phyloP scores from a whole-genome alignment of 2,329 filamentous ascomycete genomes.

The Paraconiothyrium brasiliense region DNA sequence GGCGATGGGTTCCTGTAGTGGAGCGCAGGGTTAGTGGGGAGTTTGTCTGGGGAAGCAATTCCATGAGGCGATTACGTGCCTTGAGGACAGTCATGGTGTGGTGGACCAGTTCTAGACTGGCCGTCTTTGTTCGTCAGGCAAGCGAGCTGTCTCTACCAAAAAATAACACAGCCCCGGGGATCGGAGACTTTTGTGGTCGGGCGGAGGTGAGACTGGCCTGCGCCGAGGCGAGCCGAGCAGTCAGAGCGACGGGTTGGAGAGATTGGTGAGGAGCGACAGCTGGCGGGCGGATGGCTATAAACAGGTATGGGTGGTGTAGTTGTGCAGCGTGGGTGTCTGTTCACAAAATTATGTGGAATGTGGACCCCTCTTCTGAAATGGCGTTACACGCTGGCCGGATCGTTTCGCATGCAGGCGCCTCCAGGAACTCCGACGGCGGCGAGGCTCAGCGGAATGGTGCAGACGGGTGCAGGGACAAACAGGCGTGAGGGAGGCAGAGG shows the following conservation, averaged over 20 bases:
- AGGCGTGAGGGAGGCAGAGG: neutral
- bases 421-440: conserved; percentile 15
- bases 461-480: conserved; percentile 11
- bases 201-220: neutral
- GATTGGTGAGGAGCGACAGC: neutral
- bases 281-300: conserved; percentile 17
- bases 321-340: conserved; percentile 14
- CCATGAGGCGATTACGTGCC: conserved; percentile 34
- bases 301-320: conserved; percentile 25
- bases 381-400: conserved; percentile 31
- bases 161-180: conserved; percentile 17
- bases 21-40: conserved; percentile 39
- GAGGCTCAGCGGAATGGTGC: conserved; percentile 19
- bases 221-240: conserved; percentile 5
- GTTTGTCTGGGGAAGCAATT: conserved; percentile 24
- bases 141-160: conserved; percentile 17
- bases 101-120: conserved; percentile 14
- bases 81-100: conserved; percentile 51
- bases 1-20: conserved; percentile 50
- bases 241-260: neutral
- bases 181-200: conserved; percentile 4
- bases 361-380: conserved; percentile 33
- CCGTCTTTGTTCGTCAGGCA: conserved; percentile 29
- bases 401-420: conserved; percentile 31
- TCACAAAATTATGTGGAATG: conserved; percentile 25